phyloP scores from a whole-genome alignment of 2,329 filamentous ascomycete genomes.

The Colletotrichum sp. region DNA sequence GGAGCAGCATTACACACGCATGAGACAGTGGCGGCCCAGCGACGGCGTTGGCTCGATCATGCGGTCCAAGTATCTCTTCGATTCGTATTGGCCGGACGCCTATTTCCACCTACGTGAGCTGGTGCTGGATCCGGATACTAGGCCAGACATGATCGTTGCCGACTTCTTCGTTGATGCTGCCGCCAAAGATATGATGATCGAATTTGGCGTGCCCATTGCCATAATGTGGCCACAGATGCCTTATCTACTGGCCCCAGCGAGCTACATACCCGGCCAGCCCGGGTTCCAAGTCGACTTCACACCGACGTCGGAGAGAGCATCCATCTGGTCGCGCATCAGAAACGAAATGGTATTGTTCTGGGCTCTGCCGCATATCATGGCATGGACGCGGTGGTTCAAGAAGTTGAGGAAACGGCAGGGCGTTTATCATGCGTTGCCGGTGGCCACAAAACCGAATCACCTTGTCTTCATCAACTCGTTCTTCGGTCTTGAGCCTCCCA shows the following conservation, averaged over 20 bases:
- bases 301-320: slow-evolving; percentile 42
- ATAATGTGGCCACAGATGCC: slow-evolving; percentile 48
- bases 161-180: slow-evolving; percentile 48
- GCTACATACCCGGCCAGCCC: slow-evolving; percentile 46
- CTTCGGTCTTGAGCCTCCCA: slow-evolving; percentile 45
- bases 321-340: slow-evolving; percentile 38
- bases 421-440: slow-evolving; percentile 33
- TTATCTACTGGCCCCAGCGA: slow-evolving; percentile 36
- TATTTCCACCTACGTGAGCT: slow-evolving; percentile 28
- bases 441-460: slow-evolving; percentile 41
- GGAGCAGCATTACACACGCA: background rate
- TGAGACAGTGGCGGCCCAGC: background rate
- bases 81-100: slow-evolving; percentile 38
- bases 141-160: slow-evolving; percentile 44
- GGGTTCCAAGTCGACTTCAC: slow-evolving; percentile 43
- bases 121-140: slow-evolving; percentile 23
- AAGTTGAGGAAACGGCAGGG: slow-evolving; percentile 38
- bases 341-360: slow-evolving; percentile 32
- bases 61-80: slow-evolving; percentile 40
- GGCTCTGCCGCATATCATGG: slow-evolving; percentile 30
- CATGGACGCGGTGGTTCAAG: slow-evolving; percentile 27
- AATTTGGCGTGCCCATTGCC: slow-evolving; percentile 42
- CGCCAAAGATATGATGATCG: slow-evolving; percentile 40
- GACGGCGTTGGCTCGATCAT: slow-evolving; percentile 25
- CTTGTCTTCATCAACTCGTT: slow-evolving; percentile 49